Evolutionary conservation across 2,329 filamentous ascomycete species (phyloP).

Genomic region (Hymenotorrendiella dingleyae): DNA sequence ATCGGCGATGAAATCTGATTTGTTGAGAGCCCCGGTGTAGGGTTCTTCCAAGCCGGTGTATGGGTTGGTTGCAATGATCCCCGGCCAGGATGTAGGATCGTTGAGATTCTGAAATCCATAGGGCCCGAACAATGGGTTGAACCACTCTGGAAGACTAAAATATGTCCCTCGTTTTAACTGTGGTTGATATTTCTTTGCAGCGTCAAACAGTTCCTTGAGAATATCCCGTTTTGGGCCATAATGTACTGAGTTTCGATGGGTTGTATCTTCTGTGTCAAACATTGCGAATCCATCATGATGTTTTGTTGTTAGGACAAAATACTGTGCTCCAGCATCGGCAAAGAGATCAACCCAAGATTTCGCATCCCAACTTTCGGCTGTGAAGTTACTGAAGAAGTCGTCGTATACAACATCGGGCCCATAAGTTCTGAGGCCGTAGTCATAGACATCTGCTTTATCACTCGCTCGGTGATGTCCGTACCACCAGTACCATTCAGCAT

Average conservation of each 20-base stretch:
- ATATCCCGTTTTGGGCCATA: slow-evolving; percentile 38
- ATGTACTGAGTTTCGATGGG: slow-evolving; percentile 36
- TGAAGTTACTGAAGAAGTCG: slow-evolving; percentile 50
- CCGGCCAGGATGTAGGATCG: slow-evolving; percentile 31
- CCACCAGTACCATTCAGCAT: slow-evolving; percentile 45
- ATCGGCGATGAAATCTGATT: slow-evolving; percentile 38
- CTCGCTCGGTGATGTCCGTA: slow-evolving; percentile 38
- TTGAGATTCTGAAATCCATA: slow-evolving; percentile 37
- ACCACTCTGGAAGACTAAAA: slow-evolving; percentile 46
- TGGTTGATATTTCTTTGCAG: slow-evolving; percentile 37
- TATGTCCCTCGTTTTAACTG: slow-evolving; percentile 40
- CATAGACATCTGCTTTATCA: slow-evolving; percentile 39
- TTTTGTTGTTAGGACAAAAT: slow-evolving; percentile 42
- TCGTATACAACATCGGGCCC: slow-evolving; percentile 48
- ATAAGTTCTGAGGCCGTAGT: slow-evolving; percentile 45
- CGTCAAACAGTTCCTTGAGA: slow-evolving; percentile 39
- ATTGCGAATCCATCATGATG: slow-evolving; percentile 44
- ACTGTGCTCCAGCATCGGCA: slow-evolving; percentile 42
- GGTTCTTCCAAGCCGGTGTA: slow-evolving; percentile 37
- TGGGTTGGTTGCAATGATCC: slow-evolving; percentile 37
- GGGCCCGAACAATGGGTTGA: slow-evolving; percentile 39
- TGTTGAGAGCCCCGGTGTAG: slow-evolving; percentile 37
- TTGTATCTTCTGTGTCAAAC: slow-evolving; percentile 36
- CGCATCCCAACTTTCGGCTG: slow-evolving; percentile 42
- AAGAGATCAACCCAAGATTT: slow-evolving; percentile 50